phyloP scores from a whole-genome alignment of 208 protist genomes.

The Wallacemonas sp. region DNA sequence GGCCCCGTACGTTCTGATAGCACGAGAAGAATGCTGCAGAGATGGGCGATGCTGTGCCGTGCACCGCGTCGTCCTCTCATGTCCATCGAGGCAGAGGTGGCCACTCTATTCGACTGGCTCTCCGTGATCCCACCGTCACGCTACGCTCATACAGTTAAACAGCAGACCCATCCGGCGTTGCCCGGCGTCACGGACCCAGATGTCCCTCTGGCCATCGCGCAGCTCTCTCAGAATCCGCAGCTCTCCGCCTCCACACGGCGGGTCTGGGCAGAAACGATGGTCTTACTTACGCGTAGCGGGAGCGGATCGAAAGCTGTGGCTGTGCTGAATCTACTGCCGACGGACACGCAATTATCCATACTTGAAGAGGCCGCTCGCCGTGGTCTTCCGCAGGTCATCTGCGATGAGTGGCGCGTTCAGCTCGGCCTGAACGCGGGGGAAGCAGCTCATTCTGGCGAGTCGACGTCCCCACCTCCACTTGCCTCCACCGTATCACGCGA shows the following conservation, averaged over 20 bases:
- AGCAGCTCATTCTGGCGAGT: not conserved
- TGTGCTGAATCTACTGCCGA: not conserved
- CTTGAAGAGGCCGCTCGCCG: slow-evolving; percentile 6
- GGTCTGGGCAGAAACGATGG: slow-evolving; percentile 5
- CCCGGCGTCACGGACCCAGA: not conserved
- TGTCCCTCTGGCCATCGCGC: not conserved
- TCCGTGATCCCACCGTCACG: not conserved
- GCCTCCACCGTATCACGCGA: not conserved
- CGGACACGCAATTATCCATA: slow-evolving; percentile 16
- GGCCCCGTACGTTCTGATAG: not conserved
- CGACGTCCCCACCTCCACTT: not conserved
- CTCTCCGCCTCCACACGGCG: not conserved
- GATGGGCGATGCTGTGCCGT: not conserved
- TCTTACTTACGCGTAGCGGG: slow-evolving; percentile 8
- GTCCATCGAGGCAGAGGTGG: not conserved
- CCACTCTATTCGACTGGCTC: slow-evolving; percentile 13
- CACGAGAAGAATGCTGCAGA: not conserved
- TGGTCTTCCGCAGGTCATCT: slow-evolving; percentile 17
- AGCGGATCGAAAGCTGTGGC: not conserved
- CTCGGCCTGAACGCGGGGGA: not conserved
- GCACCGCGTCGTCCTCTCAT: not conserved
- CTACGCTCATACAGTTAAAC: not conserved
- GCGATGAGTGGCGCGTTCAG: slow-evolving; percentile 4
- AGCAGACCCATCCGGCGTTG: no score
- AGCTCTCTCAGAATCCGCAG: not conserved